Evolutionary conservation across 2,329 filamentous ascomycete genomes (phyloP), one percentile per base, ranked within the genome.

Genomic region (Sarocladium brachiariae): DNA sequence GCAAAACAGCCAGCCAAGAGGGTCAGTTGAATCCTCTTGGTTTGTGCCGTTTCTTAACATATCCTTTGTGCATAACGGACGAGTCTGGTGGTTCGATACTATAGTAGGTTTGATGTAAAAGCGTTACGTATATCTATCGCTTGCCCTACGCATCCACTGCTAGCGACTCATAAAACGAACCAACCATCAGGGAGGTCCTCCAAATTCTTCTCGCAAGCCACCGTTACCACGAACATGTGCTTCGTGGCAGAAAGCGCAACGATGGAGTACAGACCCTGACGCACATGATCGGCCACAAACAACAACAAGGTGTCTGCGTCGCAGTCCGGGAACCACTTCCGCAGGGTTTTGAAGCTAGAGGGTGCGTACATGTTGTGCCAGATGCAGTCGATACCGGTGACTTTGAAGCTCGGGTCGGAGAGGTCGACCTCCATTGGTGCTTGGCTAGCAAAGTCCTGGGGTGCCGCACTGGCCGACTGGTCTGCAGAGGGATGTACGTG

Each of bases 251-350:
- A 25, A n/a, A 52, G 45, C 7, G 41, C 47, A 3, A 49, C 45
- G 19, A 52, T 52, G n/a, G 50, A 52, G 45, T 52, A 52, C 34
- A 52, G 25, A 23, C 50, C 45, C 33, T 52, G 50, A 14, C 47
- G 41, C 43, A 52, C 45, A 41, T 52, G 33, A 30, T 47, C 31
- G 30, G 50, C 43, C 13, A 52, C 34, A n/a, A 38, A 38, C 14
- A 52, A 21, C 3, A 52, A 27, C 34, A 52, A 38, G 24, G 50
- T 8, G 9, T 52, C 45, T 30, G 47, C 37, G 34, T 49, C 45
- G 16, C 37, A 46, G 14, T 38, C n/a, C 13, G 30, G 33, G 37
- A 27, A 39, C 50, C 50, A 52, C 16, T 31, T 47, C 24, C 50
- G 50, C 13, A 52, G 35, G 7, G 45, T 33, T 18, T n/a, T 41